phyloP scores from a whole-genome alignment of 805 yeast genomes.

The Starmera dryadoides region DNA sequence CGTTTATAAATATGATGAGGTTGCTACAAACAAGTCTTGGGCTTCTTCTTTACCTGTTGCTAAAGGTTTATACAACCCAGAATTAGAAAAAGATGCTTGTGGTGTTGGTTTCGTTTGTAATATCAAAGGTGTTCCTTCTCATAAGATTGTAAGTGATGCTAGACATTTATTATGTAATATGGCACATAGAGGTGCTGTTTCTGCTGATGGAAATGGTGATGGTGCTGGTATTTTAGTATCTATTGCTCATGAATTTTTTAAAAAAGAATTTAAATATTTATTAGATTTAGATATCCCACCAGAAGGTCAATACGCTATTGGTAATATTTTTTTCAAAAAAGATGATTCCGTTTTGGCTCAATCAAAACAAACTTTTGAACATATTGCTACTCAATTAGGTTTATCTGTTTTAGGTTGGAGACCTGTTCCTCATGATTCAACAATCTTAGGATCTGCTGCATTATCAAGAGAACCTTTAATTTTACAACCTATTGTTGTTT shows the following conservation, averaged over 20 bases:
- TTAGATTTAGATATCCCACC: slow-evolving; percentile 64
- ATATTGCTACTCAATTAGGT: slow-evolving; percentile 69
- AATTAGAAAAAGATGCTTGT: slow-evolving; percentile 92
- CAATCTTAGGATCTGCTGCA: slow-evolving; percentile 92
- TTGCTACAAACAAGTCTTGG: slow-evolving; percentile 81
- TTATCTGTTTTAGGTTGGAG: slow-evolving; percentile 92
- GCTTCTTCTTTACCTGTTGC: slow-evolving; percentile 81
- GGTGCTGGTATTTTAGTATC: slow-evolving; percentile 97
- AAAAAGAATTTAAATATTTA: slow-evolving; percentile 72
- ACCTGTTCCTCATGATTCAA: slow-evolving; percentile 88
- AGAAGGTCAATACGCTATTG: slow-evolving; percentile 87
- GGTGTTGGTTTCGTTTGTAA: slow-evolving; percentile 98
- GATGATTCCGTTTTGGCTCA: slow-evolving; percentile 62
- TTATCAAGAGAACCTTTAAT: slow-evolving; percentile 86
- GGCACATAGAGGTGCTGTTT: slow-evolving; percentile 99
- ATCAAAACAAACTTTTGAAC: slow-evolving; percentile 72
- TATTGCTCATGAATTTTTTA: slow-evolving; percentile 82
- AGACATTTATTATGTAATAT: slow-evolving; percentile 83
- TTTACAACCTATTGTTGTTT: slow-evolving; percentile 87
- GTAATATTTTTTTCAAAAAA: slow-evolving; percentile 89
- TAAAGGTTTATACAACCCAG: slow-evolving; percentile 92
- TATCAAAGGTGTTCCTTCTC: slow-evolving; percentile 81
- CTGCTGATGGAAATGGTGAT: slow-evolving; percentile 95
- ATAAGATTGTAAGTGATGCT: slow-evolving; percentile 91
- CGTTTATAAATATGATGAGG: slow-evolving; percentile 53